Percentiles rank a stretch among this genome's conserved stretches.
Conservation (phyloP, 768 basidiomycete genomes). For the Collybia mongolica region DNA sequence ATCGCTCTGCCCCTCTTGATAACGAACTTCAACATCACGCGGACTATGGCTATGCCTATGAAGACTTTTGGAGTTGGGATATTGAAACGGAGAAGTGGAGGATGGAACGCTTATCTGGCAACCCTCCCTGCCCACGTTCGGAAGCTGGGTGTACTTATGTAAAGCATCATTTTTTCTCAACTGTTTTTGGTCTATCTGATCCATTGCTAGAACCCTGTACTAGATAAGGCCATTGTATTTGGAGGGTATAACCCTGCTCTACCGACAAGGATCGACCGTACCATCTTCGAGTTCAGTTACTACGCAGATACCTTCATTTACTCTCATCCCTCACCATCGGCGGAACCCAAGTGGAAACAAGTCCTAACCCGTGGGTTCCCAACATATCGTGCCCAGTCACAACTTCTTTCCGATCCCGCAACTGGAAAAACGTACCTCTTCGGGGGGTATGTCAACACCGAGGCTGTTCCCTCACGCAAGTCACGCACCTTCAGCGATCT, state of each 20-base stretch:
- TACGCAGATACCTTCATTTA: slow-evolving; percentile 37
- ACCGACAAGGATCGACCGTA: slow-evolving; percentile 13
- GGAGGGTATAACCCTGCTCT: slow-evolving; percentile 34
- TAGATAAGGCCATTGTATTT: slow-evolving; percentile 33
- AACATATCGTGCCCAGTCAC: slow-evolving; percentile 31
- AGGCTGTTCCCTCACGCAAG: slow-evolving; percentile 27
- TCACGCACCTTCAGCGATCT: slow-evolving; percentile 31
- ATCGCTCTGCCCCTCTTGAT: slow-evolving; percentile 26
- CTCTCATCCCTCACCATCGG: slow-evolving; percentile 4
- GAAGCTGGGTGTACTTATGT: slow-evolving; percentile 32
- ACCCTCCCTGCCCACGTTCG: slow-evolving; percentile 30
- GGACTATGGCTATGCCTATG: slow-evolving; percentile 20
- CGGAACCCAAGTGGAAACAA: slow-evolving; percentile 26
- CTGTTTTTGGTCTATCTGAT: neutral
- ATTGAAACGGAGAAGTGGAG: slow-evolving; percentile 28
- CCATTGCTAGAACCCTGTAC: slow-evolving; percentile 22
- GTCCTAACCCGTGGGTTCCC: slow-evolving; percentile 37
- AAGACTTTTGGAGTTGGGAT: slow-evolving; percentile 38
- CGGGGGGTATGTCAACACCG: slow-evolving; percentile 35
- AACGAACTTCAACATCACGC: slow-evolving; percentile 19
- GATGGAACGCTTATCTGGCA: slow-evolving; percentile 31
- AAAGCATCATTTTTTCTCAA: slow-evolving; percentile 1
- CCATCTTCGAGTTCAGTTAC: slow-evolving; percentile 28
- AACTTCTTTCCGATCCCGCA: slow-evolving; percentile 29
- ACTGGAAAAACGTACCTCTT: slow-evolving; percentile 34